Percentiles rank a stretch among this genome's conserved stretches.
Evolutionary conservation across 2,329 filamentous ascomycete species (phyloP).

Genomic region (Botrytis hyacinthi): DNA sequence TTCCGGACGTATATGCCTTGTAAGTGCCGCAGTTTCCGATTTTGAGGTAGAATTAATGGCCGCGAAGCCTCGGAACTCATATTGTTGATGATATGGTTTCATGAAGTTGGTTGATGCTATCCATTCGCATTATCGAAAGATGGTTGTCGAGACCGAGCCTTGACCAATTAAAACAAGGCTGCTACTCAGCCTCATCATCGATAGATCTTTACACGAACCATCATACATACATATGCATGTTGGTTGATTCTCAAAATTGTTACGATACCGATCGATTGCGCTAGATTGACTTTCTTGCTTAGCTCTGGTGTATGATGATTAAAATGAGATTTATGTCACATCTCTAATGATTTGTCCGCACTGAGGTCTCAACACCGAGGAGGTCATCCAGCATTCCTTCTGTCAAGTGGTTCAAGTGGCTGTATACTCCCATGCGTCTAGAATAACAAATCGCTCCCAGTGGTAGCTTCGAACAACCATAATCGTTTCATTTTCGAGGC

Average conservation of each 20-base stretch:
- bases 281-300: neutral
- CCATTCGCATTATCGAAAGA: neutral
- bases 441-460: neutral
- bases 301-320: neutral
- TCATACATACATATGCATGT: neutral
- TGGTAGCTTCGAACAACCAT: neutral
- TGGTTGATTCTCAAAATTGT: neutral
- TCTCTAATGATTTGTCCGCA: neutral
- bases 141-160: neutral
- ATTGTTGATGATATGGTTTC: slow-evolving; percentile 24
- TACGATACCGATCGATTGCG: neutral
- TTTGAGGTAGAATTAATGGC: slow-evolving; percentile 63
- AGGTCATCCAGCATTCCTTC: neutral
- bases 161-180: slow-evolving; percentile 11
- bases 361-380: neutral
- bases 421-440: neutral
- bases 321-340: neutral
- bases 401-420: neutral
- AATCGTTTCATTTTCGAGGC: neutral
- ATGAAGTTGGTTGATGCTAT: slow-evolving; percentile 1
- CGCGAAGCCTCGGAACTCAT: slow-evolving; percentile 37
- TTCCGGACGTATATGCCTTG: slow-evolving; percentile 86
- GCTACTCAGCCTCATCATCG: neutral
- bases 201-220: neutral
- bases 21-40: slow-evolving; percentile 84